Percentiles rank a stretch among this genome's conserved stretches.
Evolutionary conservation across 139 green algal species (phyloP).

Genomic region (Tetradesmus obliquus): DNA sequence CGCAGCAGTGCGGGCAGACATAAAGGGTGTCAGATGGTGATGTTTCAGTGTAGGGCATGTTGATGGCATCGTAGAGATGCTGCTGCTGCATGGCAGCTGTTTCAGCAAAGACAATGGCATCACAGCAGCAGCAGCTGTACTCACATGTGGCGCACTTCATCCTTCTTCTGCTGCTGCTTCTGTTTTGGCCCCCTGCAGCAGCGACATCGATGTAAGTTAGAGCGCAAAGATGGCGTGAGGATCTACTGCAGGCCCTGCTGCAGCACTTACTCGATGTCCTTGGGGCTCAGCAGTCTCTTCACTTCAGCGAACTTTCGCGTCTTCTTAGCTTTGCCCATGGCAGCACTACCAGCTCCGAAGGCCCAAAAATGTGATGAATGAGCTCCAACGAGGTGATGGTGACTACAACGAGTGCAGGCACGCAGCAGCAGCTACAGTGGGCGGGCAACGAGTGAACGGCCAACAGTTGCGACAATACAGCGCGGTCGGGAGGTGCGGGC

Average conservation of each 20-base stretch:
- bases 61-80: no score
- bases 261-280: conserved; percentile 79
- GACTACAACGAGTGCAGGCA: neutral
- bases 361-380: no score
- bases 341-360: neutral
- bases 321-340: conserved; percentile 97
- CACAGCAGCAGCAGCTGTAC: conserved; percentile 9
- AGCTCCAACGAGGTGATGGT: no score
- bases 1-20: neutral
- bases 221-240: neutral
- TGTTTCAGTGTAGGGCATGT: neutral
- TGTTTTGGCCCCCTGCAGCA: conserved; percentile 57
- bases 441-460: no score
- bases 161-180: conserved; percentile 67
- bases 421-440: neutral
- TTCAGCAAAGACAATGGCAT: no score
- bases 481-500: no score
- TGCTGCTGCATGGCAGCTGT: no score
- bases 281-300: conserved; percentile 94
- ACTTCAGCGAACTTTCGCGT: conserved; percentile 97
- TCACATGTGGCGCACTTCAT: conserved; percentile 65
- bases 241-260: neutral
- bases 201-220: neutral
- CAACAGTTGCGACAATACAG: no score
- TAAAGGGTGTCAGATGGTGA: neutral